These are phyloP conservation scores for Pseudogymnoascus sp. DNA, from an alignment of 2,329 filamentous ascomycete genomes.

Conservation along the genomic window DNA sequence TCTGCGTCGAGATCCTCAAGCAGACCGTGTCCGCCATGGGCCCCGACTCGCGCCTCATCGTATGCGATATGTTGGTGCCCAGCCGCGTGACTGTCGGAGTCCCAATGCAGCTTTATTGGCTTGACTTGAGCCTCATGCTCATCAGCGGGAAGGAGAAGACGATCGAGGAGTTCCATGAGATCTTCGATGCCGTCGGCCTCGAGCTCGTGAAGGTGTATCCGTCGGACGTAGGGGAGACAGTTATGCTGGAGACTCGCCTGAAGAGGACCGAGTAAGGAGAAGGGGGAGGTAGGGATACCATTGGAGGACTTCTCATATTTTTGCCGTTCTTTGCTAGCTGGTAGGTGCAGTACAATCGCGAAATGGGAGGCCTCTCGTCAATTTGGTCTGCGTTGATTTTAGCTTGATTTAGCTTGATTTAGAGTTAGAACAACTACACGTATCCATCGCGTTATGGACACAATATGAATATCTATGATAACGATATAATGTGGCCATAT, in stretches of 20 bases:
- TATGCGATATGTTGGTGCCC: conserved; percentile 24
- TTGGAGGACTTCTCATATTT: background rate
- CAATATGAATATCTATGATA: background rate
- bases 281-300: background rate
- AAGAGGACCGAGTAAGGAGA: conserved; percentile 10
- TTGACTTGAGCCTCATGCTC: conserved; percentile 26
- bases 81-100: conserved; percentile 18
- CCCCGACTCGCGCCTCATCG: conserved; percentile 21
- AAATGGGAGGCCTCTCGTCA: background rate
- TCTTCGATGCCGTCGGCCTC: conserved; percentile 20
- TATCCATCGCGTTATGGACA: background rate
- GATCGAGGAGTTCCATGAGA: conserved; percentile 23
- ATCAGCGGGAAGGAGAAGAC: conserved; percentile 28
- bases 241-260: conserved; percentile 28
- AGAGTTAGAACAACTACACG: background rate
- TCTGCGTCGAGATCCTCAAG: conserved; percentile 22
- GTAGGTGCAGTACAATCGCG: background rate
- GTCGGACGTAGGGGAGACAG: conserved; percentile 26
- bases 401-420: background rate
- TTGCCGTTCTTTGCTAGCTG: background rate
- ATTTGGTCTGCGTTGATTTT: background rate
- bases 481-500: background rate
- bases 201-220: conserved; percentile 24
- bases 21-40: conserved; percentile 20
- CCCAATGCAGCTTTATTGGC: conserved; percentile 26